These are phyloP conservation scores for Xylaria sp. DNA, from an alignment of 2,329 filamentous ascomycete genomes.

Conservation along the genomic window DNA sequence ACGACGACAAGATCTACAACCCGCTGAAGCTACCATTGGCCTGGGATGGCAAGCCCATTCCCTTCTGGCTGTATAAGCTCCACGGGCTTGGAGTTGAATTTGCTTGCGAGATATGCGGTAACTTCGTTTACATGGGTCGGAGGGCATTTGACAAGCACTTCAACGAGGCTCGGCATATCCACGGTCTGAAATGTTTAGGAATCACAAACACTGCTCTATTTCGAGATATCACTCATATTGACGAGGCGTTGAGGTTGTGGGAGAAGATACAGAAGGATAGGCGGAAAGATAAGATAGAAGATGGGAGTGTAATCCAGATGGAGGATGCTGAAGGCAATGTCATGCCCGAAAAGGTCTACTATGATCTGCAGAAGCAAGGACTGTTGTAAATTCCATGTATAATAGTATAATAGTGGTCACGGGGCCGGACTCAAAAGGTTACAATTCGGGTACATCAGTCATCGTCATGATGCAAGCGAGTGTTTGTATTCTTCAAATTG, in stretches of 20 bases:
- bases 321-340: conserved; percentile 97
- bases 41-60: conserved; percentile 99
- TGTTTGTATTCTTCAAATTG: not conserved
- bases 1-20: conserved; percentile 93
- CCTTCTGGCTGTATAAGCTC: conserved; percentile 98
- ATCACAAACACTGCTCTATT: conserved; percentile 93
- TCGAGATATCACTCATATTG: conserved; percentile 91
- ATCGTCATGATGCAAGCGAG: not conserved
- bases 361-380: conserved; percentile 93
- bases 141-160: conserved; percentile 99
- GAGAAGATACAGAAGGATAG: conserved; percentile 91
- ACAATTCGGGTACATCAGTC: not conserved
- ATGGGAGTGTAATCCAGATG: conserved; percentile 95
- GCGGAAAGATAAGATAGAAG: conserved; percentile 78
- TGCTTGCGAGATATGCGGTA: conserved; percentile 94
- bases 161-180: conserved; percentile 91
- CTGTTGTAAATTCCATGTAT: conserved; percentile 66
- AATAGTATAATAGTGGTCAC: conserved; percentile 6
- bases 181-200: conserved; percentile 91
- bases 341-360: conserved; percentile 98
- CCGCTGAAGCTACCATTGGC: conserved; percentile 93
- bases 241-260: conserved; percentile 89
- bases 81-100: conserved; percentile 96
- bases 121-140: conserved; percentile 98
- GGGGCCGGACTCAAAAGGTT: not conserved